These are phyloP conservation scores for Kwoniella dendrophila DNA, from an alignment of 768 basidiomycete genomes.

Conservation along the genomic window DNA sequence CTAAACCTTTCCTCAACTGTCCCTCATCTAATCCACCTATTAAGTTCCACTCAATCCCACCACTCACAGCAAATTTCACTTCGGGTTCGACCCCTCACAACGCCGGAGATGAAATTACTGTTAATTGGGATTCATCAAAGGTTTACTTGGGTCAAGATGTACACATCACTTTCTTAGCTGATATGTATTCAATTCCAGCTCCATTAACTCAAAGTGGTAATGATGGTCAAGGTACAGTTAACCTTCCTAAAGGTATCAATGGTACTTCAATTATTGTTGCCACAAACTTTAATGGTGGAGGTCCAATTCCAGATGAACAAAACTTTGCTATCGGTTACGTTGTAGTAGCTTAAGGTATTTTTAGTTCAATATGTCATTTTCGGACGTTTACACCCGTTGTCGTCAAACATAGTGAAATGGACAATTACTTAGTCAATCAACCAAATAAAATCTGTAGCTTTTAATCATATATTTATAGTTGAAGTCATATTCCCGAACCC, in stretches of 20 bases:
- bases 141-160: constrained; percentile 28
- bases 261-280: constrained; percentile 32
- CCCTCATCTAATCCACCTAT: constrained; percentile 34
- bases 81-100: constrained; percentile 18
- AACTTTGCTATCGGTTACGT: constrained; percentile 35
- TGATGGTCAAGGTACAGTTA: constrained; percentile 23
- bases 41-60: constrained; percentile 34
- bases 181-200: constrained; percentile 24
- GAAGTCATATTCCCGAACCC: too few species aligned
- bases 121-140: constrained; percentile 32
- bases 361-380: too few species aligned
- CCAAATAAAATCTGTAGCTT: too few species aligned
- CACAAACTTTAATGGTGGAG: constrained; percentile 28
- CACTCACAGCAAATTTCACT: constrained; percentile 29
- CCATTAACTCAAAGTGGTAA: constrained; percentile 26
- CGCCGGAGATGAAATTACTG: constrained; percentile 29
- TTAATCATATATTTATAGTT: too few species aligned
- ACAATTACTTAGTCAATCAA: too few species aligned
- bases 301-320: constrained; percentile 29
- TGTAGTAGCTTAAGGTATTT: constrained; percentile 23
- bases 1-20: constrained; percentile 28
- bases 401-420: too few species aligned
- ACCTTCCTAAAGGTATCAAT: constrained; percentile 26
- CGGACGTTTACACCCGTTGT: too few species aligned
- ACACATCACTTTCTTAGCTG: constrained; percentile 30